Evolutionary conservation across 176 grass and related monocot species (phyloP).

Genomic region (Bromus sterilis): DNA sequence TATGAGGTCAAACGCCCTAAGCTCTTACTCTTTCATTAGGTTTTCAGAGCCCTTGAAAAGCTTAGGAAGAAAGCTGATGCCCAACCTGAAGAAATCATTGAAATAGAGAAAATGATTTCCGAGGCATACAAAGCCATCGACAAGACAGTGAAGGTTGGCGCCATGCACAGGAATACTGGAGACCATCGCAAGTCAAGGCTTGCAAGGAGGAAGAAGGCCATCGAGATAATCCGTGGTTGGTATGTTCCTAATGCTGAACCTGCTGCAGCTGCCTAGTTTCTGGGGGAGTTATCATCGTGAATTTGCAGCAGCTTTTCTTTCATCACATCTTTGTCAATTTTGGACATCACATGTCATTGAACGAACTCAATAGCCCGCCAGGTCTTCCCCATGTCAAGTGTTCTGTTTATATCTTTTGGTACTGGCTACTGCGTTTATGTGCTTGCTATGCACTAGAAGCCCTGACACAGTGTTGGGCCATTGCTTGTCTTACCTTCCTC

Average conservation of each 20-base stretch:
- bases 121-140: constrained; percentile 84
- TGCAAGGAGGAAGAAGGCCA: constrained; percentile 74
- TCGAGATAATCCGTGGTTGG: constrained; percentile 82
- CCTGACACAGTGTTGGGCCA: neutral
- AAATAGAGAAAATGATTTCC: constrained; percentile 70
- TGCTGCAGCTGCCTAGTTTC: constrained; percentile 27
- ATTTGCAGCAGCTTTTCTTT: constrained; percentile 17
- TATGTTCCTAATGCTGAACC: constrained; percentile 53
- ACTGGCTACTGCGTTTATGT: constrained; percentile 4
- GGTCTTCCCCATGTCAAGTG: constrained; percentile 1
- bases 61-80: constrained; percentile 83
- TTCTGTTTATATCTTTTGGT: constrained; percentile 17
- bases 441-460: neutral
- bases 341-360: constrained; percentile 10
- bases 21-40: constrained; percentile 30
- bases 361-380: neutral
- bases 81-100: constrained; percentile 65
- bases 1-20: neutral
- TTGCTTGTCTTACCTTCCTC: neutral
- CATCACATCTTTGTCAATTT: constrained; percentile 26
- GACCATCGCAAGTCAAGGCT: constrained; percentile 78
- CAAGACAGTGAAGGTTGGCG: constrained; percentile 77
- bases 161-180: constrained; percentile 81
- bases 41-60: constrained; percentile 59
- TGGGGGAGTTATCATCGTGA: constrained; percentile 3